Evolutionary conservation across 2,329 filamentous ascomycete genomes (phyloP), one percentile per base, ranked within the genome.

Genomic region (Septoria linicola): DNA sequence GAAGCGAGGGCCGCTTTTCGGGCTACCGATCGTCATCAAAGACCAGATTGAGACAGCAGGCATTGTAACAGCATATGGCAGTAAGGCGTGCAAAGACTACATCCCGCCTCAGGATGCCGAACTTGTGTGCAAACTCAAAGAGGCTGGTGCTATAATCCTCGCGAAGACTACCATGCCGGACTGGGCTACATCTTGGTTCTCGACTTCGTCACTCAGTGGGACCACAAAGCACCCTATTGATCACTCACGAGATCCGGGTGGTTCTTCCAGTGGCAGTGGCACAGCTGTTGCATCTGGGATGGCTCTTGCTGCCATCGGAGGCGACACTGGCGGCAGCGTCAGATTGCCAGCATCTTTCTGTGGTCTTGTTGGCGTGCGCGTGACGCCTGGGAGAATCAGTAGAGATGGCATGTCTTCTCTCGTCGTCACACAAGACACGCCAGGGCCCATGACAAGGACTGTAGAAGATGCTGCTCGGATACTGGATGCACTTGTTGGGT

Each of bases 271-370:
- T 16, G 64, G 63, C 10, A 63, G 58, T 13, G 63, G 58, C 25
- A 63, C 63, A n/a, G 64, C 60, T 13, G 57, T 66, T 1, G 64
- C 59, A 7, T 55, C 63, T 8, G 54, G 51, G 3, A 58, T 65
- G 41, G 62, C 59, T 17, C 36, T 66, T 5, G 56, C 61, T 14
- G 63, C 59, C 13, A 60, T 66, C 2, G 58, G 63, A 10, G 60
- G 59, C 25, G 63, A 66, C 44, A 66, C 64, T 11, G 63, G 62
- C 16, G 61, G 62, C 3, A 59, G 55, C 17, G 61, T 66, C 5
- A 50, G 62, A 13, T 39, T 62, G 14, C 63, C 62, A 3, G 43
- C 62, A 7, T 57, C 51, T 25, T 64, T 63, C 42, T 64, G 62
- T 35, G 60, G 60, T 8, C 44, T 64, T 3, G 62, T 65, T 14